Conservation (phyloP, 768 basidiomycete species). For the Lactarius deliciosus region DNA sequence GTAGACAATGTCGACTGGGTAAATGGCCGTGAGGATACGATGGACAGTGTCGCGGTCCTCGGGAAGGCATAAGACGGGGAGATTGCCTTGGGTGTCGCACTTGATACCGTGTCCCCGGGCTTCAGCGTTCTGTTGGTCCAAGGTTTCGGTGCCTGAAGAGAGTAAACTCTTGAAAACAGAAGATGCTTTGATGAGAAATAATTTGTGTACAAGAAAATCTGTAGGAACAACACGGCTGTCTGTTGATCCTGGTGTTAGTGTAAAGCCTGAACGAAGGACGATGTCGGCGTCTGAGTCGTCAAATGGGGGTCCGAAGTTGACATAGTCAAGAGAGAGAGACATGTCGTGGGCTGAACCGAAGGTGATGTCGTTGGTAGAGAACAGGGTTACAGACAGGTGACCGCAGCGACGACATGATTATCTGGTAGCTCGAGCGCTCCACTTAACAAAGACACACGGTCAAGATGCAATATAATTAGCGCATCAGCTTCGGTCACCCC, state of each 20-base stretch:
- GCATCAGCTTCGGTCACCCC: neutral
- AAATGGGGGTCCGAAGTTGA: constrained; percentile 44
- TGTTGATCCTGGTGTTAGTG: neutral
- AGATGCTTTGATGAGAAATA: constrained; percentile 19
- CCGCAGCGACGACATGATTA: neutral
- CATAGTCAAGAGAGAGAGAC: constrained; percentile 7
- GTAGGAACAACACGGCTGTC: neutral
- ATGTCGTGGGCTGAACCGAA: neutral
- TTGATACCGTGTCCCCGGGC: neutral
- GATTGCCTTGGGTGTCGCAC: neutral
- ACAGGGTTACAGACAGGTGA: neutral
- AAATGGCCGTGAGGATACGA: constrained; percentile 18
- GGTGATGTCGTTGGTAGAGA: neutral
- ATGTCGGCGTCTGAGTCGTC: constrained; percentile 43
- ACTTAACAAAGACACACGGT: neutral
- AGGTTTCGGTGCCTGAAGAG: neutral
- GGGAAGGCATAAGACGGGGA: constrained; percentile 10
- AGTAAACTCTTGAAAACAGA: constrained; percentile 19
- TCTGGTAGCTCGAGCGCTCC: neutral
- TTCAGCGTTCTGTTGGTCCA: neutral
- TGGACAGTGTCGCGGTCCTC: constrained; percentile 21
- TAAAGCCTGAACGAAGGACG: constrained; percentile 8
- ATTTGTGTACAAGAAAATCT: constrained; percentile 13
- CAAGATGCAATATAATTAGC: neutral
- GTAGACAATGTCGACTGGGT: constrained; percentile 17